Evolutionary conservation across 257 asterid genomes (phyloP).

Genomic region (Cynanchum wilfordii): DNA sequence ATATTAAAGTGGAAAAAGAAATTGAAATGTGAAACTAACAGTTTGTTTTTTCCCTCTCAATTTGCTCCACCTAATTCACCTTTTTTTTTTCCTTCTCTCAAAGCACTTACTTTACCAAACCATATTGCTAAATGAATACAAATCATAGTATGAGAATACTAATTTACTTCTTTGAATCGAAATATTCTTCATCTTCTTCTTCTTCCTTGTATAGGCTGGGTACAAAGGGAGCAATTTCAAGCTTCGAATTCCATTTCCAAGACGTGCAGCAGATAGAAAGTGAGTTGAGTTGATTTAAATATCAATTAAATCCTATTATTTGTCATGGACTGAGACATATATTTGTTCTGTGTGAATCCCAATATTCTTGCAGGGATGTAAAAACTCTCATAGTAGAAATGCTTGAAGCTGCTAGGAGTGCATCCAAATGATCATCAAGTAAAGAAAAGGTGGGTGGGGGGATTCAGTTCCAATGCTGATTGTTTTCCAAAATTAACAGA

Average conservation of each 20-base stretch:
- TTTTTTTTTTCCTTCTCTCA: not conserved
- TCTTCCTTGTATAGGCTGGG: slow-evolving; percentile 53
- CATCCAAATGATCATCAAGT: slow-evolving; percentile 27
- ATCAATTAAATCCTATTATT: not conserved
- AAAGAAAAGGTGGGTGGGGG: no score
- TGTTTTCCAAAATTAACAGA: not conserved
- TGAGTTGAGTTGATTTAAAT: slow-evolving; percentile 37
- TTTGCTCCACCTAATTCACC: not conserved
- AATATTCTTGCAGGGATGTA: slow-evolving; percentile 52
- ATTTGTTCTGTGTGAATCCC: not conserved
- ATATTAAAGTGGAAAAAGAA: not conserved
- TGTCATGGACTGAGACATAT: not conserved
- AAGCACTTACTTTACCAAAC: not conserved
- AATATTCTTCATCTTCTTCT: not conserved
- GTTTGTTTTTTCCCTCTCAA: not conserved
- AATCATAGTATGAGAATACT: not conserved
- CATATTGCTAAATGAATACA: not conserved
- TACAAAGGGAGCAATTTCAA: slow-evolving; percentile 62
- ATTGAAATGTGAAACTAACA: not conserved
- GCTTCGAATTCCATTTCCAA: slow-evolving; percentile 85
- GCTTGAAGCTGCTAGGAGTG: slow-evolving; percentile 72
- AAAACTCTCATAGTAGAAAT: slow-evolving; percentile 82
- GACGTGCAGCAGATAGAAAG: slow-evolving; percentile 84
- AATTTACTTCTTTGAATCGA: not conserved
- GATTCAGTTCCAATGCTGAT: not conserved